phyloP scores from a whole-genome alignment of 1,284 basidiomycete species.

The Apiotrichum porosum region DNA sequence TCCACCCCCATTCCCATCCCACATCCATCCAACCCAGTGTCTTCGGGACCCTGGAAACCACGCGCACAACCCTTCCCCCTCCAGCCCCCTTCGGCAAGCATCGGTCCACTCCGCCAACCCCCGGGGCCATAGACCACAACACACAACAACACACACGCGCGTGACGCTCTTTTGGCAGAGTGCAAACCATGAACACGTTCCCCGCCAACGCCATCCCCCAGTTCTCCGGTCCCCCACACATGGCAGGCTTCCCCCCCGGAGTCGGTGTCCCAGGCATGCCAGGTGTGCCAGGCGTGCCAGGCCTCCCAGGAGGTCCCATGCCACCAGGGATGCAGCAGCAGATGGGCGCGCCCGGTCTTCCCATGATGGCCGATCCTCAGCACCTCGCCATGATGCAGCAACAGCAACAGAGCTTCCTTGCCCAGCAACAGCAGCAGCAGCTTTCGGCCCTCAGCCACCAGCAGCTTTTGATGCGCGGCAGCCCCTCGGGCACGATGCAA shows the following conservation, averaged over 20 bases:
- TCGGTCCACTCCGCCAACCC: not conserved
- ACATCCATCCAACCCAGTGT: not conserved
- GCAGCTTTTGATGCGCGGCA: constrained; percentile 2
- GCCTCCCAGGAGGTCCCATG: not conserved
- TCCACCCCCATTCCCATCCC: no score
- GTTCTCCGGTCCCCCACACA: constrained; percentile 3
- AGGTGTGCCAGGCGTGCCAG: not conserved
- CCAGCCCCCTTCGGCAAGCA: no score
- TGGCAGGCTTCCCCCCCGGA: not conserved
- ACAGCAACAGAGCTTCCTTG: constrained; percentile 13
- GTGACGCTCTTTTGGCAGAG: no score
- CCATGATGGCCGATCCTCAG: constrained; percentile 5
- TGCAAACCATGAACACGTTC: constrained; percentile 14
- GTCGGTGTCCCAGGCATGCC: not conserved
- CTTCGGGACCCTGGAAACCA: no score
- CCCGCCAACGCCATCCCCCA: constrained; percentile 16
- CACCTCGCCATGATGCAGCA: constrained; percentile 18
- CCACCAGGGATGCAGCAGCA: constrained; percentile 1
- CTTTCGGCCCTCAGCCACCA: constrained; percentile 6
- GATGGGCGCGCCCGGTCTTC: constrained; percentile 1
- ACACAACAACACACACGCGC: not conserved
- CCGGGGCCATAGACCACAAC: not conserved
- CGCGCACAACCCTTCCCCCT: no score
- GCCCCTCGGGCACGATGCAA: not conserved
- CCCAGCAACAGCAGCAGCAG: constrained; percentile 17